Evolutionary conservation across 2,329 filamentous ascomycete species (phyloP).

Genomic region (Fusarium udum): DNA sequence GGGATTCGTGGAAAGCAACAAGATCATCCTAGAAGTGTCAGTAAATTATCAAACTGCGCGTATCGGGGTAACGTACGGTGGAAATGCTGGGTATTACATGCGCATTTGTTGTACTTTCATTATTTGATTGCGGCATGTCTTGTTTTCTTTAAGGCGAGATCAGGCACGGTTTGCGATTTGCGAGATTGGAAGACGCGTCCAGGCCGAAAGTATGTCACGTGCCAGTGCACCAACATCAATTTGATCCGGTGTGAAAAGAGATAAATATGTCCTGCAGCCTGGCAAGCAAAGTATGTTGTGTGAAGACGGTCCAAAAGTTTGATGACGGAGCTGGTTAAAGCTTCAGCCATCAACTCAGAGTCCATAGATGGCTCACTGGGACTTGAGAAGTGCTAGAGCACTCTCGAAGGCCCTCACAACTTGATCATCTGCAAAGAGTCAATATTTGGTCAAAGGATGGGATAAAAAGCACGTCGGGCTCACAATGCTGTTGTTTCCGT

Average conservation of each 20-base stretch:
- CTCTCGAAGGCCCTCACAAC: conserved; percentile 72
- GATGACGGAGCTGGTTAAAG: not conserved
- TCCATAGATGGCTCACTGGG: conserved; percentile 40
- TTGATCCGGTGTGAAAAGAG: not conserved
- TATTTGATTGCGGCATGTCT: conserved; percentile 36
- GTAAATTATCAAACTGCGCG: not conserved
- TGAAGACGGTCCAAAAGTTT: not conserved
- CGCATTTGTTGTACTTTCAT: conserved; percentile 17
- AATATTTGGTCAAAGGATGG: conserved; percentile 13
- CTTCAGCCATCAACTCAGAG: not conserved
- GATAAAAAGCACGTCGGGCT: conserved; percentile 46
- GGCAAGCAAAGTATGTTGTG: not conserved
- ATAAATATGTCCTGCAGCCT: not conserved
- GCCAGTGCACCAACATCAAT: conserved; percentile 15
- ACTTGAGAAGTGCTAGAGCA: conserved; percentile 64
- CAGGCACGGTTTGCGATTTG: conserved; percentile 10
- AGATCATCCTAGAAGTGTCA: conserved; percentile 65
- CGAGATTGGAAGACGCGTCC: conserved; percentile 30
- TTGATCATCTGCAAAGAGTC: conserved; percentile 53
- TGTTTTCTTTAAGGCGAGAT: conserved; percentile 8
- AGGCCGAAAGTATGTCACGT: conserved; percentile 36
- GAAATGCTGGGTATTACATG: conserved; percentile 41
- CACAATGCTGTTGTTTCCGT: conserved; percentile 83
- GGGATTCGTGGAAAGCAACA: conserved; percentile 64
- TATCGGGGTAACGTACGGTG: conserved; percentile 28